phyloP scores from a whole-genome alignment of 1,139 yeast species.

The Suhomyces coccinellae region DNA sequence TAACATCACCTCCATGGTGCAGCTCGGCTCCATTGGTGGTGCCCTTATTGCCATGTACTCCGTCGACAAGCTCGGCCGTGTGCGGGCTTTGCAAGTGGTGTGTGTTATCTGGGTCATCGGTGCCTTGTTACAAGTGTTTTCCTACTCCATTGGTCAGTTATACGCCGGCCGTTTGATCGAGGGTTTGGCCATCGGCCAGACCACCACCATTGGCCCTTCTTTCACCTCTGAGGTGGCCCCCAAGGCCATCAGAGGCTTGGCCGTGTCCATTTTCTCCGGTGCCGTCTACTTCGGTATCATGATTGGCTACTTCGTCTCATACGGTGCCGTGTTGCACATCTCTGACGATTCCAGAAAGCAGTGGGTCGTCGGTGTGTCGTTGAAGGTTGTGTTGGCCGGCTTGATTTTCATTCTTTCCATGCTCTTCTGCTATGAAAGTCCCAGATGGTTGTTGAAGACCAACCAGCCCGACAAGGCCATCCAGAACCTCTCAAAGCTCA shows the following conservation, averaged over 20 bases:
- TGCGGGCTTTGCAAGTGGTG: slow-evolving; percentile 50
- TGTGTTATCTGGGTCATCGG: slow-evolving; percentile 48
- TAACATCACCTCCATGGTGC: slow-evolving; percentile 63
- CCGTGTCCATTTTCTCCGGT: slow-evolving; percentile 53
- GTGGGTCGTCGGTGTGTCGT: slow-evolving; percentile 31
- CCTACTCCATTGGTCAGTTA: slow-evolving; percentile 46
- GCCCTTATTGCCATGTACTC: slow-evolving; percentile 50
- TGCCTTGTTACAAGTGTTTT: slow-evolving; percentile 50
- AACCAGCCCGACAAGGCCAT: slow-evolving; percentile 38
- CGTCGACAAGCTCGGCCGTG: slow-evolving; percentile 57
- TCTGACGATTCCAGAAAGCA: slow-evolving; percentile 29
- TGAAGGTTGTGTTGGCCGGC: slow-evolving; percentile 45
- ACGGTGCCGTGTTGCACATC: slow-evolving; percentile 40
- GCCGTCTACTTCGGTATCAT: slow-evolving; percentile 57
- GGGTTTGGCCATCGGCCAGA: slow-evolving; percentile 58
- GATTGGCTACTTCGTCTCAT: slow-evolving; percentile 52
- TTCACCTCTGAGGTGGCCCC: slow-evolving; percentile 58
- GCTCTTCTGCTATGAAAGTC: slow-evolving; percentile 42
- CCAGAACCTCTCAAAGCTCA: slow-evolving; percentile 41
- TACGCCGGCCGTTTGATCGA: slow-evolving; percentile 57
- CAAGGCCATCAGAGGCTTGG: slow-evolving; percentile 51
- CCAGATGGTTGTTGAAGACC: slow-evolving; percentile 47
- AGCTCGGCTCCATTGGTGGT: slow-evolving; percentile 61
- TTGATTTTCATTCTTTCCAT: slow-evolving; percentile 38
- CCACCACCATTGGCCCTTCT: slow-evolving; percentile 57